Base-by-base conservation (phyloP, 2,329 filamentous ascomycete genomes). In the Intubia oerlemansii region DNA sequence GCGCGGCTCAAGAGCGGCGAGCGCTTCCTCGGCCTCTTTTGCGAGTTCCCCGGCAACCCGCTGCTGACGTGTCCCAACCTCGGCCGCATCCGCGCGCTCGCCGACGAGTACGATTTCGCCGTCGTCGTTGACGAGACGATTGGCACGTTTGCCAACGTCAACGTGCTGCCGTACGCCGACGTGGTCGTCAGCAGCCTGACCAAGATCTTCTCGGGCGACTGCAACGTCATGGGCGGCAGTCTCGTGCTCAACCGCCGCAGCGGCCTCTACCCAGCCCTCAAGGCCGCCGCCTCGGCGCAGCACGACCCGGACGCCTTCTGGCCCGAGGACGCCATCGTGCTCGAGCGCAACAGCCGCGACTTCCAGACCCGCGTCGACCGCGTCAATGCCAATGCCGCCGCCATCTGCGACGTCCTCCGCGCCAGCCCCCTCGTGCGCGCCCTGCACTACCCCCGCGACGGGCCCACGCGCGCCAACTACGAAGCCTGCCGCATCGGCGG, bases 131-230 rank as follows among this genome's bases (percentile, higher is more conserved):
- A 98, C 49, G 88, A 98, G 51, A 95, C 88, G 0, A 80, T 98
- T 34, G 85, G 85, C 40, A 98, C 88, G 32, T 92, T 93, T 46
- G 71, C 90, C 44, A 98, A 98, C 46, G 73, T 93, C 41, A 81
- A 95, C 45, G 80, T 98, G 4, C 62, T 98, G 5, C 80, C 76
- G 3, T 77, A 74, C 44, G 79, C 81, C 34, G 88, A 98, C 49
- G 62, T 95, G 11, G 79, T 95, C 5, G 85, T 92, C 32, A 92
- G 80, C 56, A 91, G 80, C 46, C 58, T 98, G 34, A 95, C 88
- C 27, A 98, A 98, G 50, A 76, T 95, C 30, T 98, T 98, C 53
- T 91, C 81, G 32, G 88, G 88, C 28, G 88, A 93, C 50, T 88
- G 80, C 48, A 95, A 98, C 48, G 88, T 98, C 39, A 95, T 95